Evolutionary conservation across 495 filamentous ascomycete genomes (phyloP).

Genomic region (Penicillium lagena): DNA sequence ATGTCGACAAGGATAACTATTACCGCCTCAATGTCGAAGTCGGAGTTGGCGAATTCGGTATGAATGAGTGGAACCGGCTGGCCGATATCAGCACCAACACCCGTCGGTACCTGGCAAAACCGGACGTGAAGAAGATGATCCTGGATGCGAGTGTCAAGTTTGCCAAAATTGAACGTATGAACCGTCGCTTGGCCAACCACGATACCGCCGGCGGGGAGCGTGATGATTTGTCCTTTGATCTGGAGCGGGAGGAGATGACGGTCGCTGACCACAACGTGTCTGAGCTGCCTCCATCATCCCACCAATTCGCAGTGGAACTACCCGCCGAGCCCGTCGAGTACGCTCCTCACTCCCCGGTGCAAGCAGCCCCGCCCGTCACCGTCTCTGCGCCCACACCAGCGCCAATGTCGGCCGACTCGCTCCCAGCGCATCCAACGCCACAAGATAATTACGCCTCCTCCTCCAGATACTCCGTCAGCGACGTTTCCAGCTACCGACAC

Average conservation of each 20-base stretch:
- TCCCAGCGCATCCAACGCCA: slow-evolving; percentile 27
- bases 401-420: slow-evolving; percentile 13
- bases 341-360: slow-evolving; percentile 23
- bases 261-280: slow-evolving; percentile 4
- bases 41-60: slow-evolving; percentile 94
- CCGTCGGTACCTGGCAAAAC: slow-evolving; percentile 68
- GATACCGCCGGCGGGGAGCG: slow-evolving; percentile 29
- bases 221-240: slow-evolving; percentile 20
- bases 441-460: slow-evolving; percentile 20
- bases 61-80: slow-evolving; percentile 96
- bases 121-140: slow-evolving; percentile 68
- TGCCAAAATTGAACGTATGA: slow-evolving; percentile 72
- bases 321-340: slow-evolving; percentile 48
- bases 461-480: slow-evolving; percentile 30
- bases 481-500: slow-evolving; percentile 24
- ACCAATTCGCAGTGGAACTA: slow-evolving; percentile 54
- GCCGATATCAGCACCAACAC: slow-evolving; percentile 92
- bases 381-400: slow-evolving; percentile 9
- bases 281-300: slow-evolving; percentile 30
- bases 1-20: slow-evolving; percentile 86
- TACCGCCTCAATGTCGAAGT: slow-evolving; percentile 96
- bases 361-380: slow-evolving; percentile 16
- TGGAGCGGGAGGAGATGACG: slow-evolving; percentile 17
- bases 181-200: slow-evolving; percentile 37
- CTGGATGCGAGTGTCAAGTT: slow-evolving; percentile 72